Percentiles rank a stretch among this genome's conserved stretches.
phyloP scores from a whole-genome alignment of 345 rosid genomes.

The Reutealis trisperma region DNA sequence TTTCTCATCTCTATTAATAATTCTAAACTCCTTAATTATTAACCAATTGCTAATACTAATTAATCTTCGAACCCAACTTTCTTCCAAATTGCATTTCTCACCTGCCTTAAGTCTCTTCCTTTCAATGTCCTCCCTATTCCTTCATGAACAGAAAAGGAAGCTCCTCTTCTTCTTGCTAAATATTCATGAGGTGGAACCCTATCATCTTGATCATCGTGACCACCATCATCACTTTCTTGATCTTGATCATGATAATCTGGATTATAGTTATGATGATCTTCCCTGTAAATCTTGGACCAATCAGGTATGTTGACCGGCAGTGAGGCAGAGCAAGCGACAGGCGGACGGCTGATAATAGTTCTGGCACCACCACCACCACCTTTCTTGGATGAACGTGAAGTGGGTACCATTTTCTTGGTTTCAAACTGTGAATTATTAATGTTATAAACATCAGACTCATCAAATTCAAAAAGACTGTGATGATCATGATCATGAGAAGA shows the following conservation, averaged over 20 bases:
- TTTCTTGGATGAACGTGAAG: conserved; percentile 42
- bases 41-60: neutral
- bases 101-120: conserved; percentile 49
- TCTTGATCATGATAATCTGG: conserved; percentile 23
- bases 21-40: neutral
- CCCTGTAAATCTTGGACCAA: conserved; percentile 74
- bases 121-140: conserved; percentile 52
- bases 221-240: conserved; percentile 2
- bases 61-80: conserved; percentile 52
- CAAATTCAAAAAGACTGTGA: conserved; percentile 49
- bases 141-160: conserved; percentile 50
- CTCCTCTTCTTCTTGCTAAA: conserved; percentile 46
- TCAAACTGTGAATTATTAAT: conserved; percentile 18
- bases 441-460: conserved; percentile 56
- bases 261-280: conserved; percentile 26
- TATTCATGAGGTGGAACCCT: conserved; percentile 48
- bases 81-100: conserved; percentile 52
- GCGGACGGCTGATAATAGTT: conserved; percentile 15
- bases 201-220: conserved; percentile 1
- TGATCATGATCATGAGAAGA: neutral
- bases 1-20: neutral
- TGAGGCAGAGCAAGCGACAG: conserved; percentile 44
- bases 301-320: conserved; percentile 76
- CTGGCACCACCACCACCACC: conserved; percentile 24
- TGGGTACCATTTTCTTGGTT: conserved; percentile 38